Evolutionary conservation across 805 yeast genomes (phyloP).

Genomic region (Peterozyma xylosa): DNA sequence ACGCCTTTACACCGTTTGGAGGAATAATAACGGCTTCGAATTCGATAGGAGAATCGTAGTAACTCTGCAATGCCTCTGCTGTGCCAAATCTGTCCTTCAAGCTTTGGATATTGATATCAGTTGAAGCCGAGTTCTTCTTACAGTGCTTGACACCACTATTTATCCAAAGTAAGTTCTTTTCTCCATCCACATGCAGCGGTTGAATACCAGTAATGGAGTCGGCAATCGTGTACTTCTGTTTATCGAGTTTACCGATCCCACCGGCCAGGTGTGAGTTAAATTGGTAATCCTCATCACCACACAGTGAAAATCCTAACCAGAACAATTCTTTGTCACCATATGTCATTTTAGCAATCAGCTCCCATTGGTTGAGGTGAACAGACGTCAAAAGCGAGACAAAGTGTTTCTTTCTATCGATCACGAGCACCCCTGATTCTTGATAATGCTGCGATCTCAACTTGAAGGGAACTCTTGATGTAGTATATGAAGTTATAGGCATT

Average conservation of each 20-base stretch:
- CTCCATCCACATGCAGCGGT: conserved; percentile 52
- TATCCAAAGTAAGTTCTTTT: conserved; percentile 50
- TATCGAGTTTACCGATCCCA: conserved; percentile 38
- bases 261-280: conserved; percentile 51
- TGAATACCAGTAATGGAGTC: conserved; percentile 28
- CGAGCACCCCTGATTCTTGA: conserved; percentile 42
- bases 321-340: conserved; percentile 80
- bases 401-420: conserved; percentile 40
- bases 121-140: conserved; percentile 28
- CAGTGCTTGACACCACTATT: conserved; percentile 66
- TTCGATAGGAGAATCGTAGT: conserved; percentile 30
- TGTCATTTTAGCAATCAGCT: conserved; percentile 37
- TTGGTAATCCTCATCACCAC: conserved; percentile 46
- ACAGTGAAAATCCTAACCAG: conserved; percentile 59
- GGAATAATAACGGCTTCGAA: conserved; percentile 35
- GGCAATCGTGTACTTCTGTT: not conserved
- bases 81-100: conserved; percentile 19
- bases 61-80: conserved; percentile 21
- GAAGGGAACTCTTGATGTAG: conserved; percentile 28
- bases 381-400: conserved; percentile 40
- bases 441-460: conserved; percentile 32
- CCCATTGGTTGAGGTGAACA: conserved; percentile 32
- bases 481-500: conserved; percentile 26
- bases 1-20: conserved; percentile 35
- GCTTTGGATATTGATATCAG: conserved; percentile 28